Evolutionary conservation across 2,329 filamentous ascomycete species (phyloP), one percentile per base, ranked within the genome.

Genomic region (Epichloe amarillans): DNA sequence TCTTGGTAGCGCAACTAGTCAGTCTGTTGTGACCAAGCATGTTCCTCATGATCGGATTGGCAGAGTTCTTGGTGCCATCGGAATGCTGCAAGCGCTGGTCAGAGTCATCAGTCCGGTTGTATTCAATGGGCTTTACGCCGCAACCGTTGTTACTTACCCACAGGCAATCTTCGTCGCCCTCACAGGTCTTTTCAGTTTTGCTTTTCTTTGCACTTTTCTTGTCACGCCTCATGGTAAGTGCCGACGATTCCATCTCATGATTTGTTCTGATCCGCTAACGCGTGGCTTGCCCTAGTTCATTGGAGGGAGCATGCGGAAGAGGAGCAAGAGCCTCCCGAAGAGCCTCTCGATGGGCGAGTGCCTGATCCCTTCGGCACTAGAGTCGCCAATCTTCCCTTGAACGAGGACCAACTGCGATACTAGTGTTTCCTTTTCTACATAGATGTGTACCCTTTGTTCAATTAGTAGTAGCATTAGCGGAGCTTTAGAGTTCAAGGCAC

Each of bases 11-110:
- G 90, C 93, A 1, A 93, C 87, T 0, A 74, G 95, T 47, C 88
- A 95, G 61, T 84, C 86, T 1, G 79, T 85, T 0, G 71, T 96
- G 47, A 96, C 89, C 19, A 97, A 96, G 64, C 93, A 97, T 64
- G 84, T 97, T 0, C 88, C 90, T 0, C 74, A 82, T 0, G 86
- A 93, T 55, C 79, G 79, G 45, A 84, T 93, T 0, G 93, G 93
- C 0, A 83, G 93, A 64, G 72, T 97, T n/a, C 76, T 98, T 0
- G 93, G 93, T 21, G 90, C 89, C 1, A 84, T 84, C 15, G 93
- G 91, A 0, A 72, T 97, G 54, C 68, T 97, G 52, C 91, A 97
- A 66, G 86, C 88, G 1, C 68, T 95, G 37, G 80, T 86, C 3
- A 75, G 89, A 54, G 81, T 97, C 2, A 64, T 95, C 12, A 83